Conservation (phyloP, 1,284 basidiomycete genomes). For the Bondarzewia mesenterica region DNA sequence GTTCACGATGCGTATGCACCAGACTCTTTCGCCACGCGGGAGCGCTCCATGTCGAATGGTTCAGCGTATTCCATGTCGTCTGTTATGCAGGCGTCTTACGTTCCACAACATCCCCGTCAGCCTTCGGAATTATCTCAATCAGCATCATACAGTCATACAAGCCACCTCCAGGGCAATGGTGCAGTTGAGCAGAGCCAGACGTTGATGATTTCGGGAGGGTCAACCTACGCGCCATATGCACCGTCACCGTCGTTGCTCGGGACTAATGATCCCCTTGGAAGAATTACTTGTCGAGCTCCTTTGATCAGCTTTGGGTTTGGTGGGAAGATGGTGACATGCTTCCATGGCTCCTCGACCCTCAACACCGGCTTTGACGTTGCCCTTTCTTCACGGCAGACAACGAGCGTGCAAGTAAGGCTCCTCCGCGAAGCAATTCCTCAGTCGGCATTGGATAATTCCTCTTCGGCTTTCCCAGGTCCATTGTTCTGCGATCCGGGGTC, state of each 20-base stretch:
- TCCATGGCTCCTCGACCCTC: constrained; percentile 64
- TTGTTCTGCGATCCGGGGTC: constrained; percentile 71
- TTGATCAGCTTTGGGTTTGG: constrained; percentile 87
- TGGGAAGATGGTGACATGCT: constrained; percentile 80
- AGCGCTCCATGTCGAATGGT: constrained; percentile 41
- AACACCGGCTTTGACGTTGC: constrained; percentile 74
- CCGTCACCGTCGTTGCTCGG: constrained; percentile 73
- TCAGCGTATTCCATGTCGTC: constrained; percentile 36
- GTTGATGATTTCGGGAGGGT: constrained; percentile 28
- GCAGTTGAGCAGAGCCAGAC: constrained; percentile 12
- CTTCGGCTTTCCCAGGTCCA: constrained; percentile 75
- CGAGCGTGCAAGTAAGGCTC: constrained; percentile 61
- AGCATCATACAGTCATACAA: constrained; percentile 4
- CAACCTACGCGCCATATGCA: constrained; percentile 50
- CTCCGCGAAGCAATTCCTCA: constrained; percentile 65
- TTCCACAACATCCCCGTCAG: constrained; percentile 21
- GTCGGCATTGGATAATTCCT: constrained; percentile 49
- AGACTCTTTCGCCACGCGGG: constrained; percentile 18
- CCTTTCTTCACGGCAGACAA: constrained; percentile 61
- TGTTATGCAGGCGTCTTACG: constrained; percentile 32
- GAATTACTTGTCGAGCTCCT: constrained; percentile 68
- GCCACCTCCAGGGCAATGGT: constrained; percentile 7
- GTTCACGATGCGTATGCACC: constrained; percentile 19
- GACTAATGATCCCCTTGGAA: constrained; percentile 75
- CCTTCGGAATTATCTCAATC: background rate